phyloP scores from a whole-genome alignment of 352 stramenopile species.

The Lagenidium sp. region DNA sequence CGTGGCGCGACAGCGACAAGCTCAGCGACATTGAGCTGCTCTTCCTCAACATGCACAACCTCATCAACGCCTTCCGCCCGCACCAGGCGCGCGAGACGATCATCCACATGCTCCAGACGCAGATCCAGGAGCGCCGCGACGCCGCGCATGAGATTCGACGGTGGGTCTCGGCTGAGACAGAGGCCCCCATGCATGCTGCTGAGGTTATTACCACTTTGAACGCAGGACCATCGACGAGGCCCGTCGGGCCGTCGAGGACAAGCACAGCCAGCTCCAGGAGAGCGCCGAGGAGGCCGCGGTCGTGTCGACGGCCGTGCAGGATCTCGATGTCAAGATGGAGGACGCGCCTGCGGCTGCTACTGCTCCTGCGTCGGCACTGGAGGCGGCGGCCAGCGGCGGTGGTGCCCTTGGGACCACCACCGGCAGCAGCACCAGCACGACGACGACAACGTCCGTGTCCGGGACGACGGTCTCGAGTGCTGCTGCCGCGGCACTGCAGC shows the following conservation, averaged over 20 bases:
- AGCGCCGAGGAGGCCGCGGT: conserved; percentile 24
- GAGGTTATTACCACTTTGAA: no score
- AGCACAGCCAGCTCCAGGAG: conserved; percentile 49
- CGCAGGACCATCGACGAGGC: conserved; percentile 59
- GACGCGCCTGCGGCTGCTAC: no score
- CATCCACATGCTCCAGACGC: conserved; percentile 71
- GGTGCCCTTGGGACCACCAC: no score
- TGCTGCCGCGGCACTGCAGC: no score
- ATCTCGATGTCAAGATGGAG: conserved; percentile 44
- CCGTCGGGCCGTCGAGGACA: conserved; percentile 42
- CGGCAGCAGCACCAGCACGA: no score
- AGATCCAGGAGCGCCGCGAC: conserved; percentile 70
- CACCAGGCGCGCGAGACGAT: conserved; percentile 79
- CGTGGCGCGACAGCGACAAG: conserved; percentile 38
- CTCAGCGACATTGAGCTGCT: conserved; percentile 79
- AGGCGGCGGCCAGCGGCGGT: no score
- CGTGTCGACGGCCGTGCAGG: conserved; percentile 17
- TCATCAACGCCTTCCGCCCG: conserved; percentile 83
- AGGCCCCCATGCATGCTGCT: background rate
- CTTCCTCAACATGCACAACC: conserved; percentile 87
- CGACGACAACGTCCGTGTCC: conserved; percentile 2
- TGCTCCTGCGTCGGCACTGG: no score
- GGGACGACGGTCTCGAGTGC: no score
- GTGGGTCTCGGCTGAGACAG: conserved; percentile 14
- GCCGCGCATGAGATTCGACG: conserved; percentile 62